These are phyloP conservation scores for Erigeron philadelphicus DNA, from an alignment of 140 eudicot genomes.

Conservation along the genomic window DNA sequence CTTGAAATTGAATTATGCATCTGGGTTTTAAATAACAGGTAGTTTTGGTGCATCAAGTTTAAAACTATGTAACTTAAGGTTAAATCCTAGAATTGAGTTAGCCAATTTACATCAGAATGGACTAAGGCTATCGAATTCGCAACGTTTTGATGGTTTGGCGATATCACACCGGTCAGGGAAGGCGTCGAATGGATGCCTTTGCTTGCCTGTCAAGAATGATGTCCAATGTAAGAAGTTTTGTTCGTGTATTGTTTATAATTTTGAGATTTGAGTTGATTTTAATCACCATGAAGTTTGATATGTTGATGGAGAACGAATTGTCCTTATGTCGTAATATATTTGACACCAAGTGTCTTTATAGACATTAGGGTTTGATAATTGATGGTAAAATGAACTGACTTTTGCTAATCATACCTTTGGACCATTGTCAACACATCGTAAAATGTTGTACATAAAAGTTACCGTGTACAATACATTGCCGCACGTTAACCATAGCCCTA, in stretches of 20 bases:
- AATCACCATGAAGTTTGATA: neutral
- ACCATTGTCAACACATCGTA: too few species aligned
- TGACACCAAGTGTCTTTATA: neutral
- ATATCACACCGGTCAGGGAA: conserved; percentile 30
- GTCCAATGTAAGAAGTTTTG: conserved; percentile 32
- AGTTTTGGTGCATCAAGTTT: conserved; percentile 44
- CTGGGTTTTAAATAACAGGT: conserved; percentile 26
- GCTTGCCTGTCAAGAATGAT: conserved; percentile 26
- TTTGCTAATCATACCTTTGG: too few species aligned
- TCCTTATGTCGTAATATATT: neutral
- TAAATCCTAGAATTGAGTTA: conserved; percentile 33
- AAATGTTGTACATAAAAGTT: too few species aligned
- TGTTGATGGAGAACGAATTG: neutral
- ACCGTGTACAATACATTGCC: too few species aligned
- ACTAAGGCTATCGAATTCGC: neutral
- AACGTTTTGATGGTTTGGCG: conserved; percentile 22
- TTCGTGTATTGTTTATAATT: neutral
- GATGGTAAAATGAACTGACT: neutral
- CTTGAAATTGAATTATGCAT: conserved; percentile 17
- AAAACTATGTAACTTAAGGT: conserved; percentile 33
- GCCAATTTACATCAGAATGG: conserved; percentile 31
- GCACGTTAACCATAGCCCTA: too few species aligned
- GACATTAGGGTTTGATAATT: conserved; percentile 5
- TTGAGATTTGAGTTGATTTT: neutral
- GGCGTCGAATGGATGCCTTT: conserved; percentile 31